Base-by-base conservation (phyloP, 768 basidiomycete species). In the Myochromella boudieri region DNA sequence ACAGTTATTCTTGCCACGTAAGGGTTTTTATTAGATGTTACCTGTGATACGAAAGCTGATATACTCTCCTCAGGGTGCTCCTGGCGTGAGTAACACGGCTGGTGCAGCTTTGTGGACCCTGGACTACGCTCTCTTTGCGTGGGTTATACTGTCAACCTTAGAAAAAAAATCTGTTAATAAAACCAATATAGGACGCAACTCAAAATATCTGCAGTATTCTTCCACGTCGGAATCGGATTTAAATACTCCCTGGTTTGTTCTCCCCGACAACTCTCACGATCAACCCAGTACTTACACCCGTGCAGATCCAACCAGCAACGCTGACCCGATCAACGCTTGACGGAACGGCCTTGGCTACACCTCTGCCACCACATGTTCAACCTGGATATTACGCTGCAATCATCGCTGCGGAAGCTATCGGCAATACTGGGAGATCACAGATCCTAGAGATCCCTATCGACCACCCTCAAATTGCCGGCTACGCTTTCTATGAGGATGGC, bases 151-250 rank as follows among this genome's bases (percentile, higher is more conserved):
- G 14, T 8, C n/a, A 8, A 20, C 18, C 9, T 12, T 12, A 26
- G 28, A 9, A 3, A 3, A 4, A n/a, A 3, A 38, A 17, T 37
- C 25, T 28, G 15, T 27, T 48, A 9, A 27, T 37, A 15, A 24
- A n/a, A 15, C 33, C 17, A 24, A 17, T 25, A 26, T 34, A 59
- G 57, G 18, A 51, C 50, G 14, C 57, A 59, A 51, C 61, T 82
- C 12, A 79, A 78, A 3, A 75, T 83, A 26, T 70, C 73, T 17
- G 68, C 75, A 42, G 51, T 82, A 12, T 80, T 76, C 65, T 85
- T 84, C 70, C 84, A 87, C 58, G 71, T 82, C 51, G 85, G 84
- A 14, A 69, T 87, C 45, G 85, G 85, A 1, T 87, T 75, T 66
- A 87, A 87, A 63, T 87, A 87, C 56, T 83, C 80, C 59, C 66